Percentiles rank a stretch among this genome's conserved stretches.
phyloP scores from a whole-genome alignment of 148 eudicot genomes.

The Camellia granthamiana region DNA sequence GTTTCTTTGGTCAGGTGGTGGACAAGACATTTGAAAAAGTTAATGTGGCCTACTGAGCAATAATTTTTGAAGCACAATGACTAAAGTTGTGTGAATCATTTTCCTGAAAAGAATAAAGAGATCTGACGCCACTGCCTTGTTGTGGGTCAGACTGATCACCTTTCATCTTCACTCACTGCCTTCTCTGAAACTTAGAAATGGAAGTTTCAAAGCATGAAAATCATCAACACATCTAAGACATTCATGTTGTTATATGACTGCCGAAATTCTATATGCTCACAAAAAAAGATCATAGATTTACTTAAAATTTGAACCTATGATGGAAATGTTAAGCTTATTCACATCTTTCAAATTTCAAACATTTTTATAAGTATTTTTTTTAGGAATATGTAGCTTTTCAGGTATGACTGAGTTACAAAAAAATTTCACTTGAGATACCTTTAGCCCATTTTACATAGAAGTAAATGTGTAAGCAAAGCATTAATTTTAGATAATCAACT shows the following conservation, averaged over 20 bases:
- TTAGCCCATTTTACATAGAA: too few relatives aligned
- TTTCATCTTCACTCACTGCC: not conserved
- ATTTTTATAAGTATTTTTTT: too few relatives aligned
- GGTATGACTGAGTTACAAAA: too few relatives aligned
- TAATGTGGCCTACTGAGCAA: slow-evolving; percentile 10
- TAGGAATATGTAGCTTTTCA: too few relatives aligned
- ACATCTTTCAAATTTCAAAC: too few relatives aligned
- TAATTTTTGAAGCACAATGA: not conserved
- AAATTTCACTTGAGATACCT: too few relatives aligned
- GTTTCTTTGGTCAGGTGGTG: not conserved
- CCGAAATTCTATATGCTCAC: too few relatives aligned
- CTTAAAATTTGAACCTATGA: too few relatives aligned
- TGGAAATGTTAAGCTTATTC: too few relatives aligned
- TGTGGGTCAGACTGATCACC: not conserved
- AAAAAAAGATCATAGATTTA: too few relatives aligned
- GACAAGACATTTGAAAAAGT: slow-evolving; percentile 7
- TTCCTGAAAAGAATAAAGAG: not conserved
- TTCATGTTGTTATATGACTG: not conserved
- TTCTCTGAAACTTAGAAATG: not conserved
- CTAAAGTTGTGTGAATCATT: not conserved
- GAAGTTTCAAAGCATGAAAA: not conserved
- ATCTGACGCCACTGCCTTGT: slow-evolving; percentile 12
- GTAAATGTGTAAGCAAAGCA: too few relatives aligned
- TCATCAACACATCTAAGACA: not conserved
- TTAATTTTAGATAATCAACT: too few relatives aligned